Evolutionary conservation across 2,329 filamentous ascomycete species (phyloP), one percentile per base, ranked within the genome.

Genomic region (Fusarium virguliforme): DNA sequence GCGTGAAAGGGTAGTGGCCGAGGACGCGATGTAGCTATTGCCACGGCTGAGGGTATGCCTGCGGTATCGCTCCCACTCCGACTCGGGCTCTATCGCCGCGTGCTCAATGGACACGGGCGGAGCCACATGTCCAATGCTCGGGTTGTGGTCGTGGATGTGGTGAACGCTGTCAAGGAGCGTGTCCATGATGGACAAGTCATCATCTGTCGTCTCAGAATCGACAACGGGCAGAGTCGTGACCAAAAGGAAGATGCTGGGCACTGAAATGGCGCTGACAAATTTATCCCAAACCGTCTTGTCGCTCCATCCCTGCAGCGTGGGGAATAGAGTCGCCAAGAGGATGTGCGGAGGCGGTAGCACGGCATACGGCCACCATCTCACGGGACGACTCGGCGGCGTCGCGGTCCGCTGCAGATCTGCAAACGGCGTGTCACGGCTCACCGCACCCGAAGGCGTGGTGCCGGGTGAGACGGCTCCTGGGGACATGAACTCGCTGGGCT

Each of bases 211-310:
- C 43, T 88, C 87, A 1, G 88, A 88, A 75, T 98, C 95, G 6
- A 97, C 93, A 1, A 99, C 94, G 0, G 97, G 96, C 5, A 99
- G 81, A 0, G 96, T 99, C 51, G 96, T 90, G 1, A 95, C 95
- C 4, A 99, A 85, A 3, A 98, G 83, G 68, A 99, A 93, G 38
- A 99, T 94, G 74, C 92, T 97, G 1, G 95, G 93, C n/a, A 94
- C 91, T 8, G 95, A 95, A 38, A 97, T 86, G 10, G 96, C 75
- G 43, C 94, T 95, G 53, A 98, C 83, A 48, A 94, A 82, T 76
- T 93, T 94, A 75, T 95, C 95, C 90, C 91, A 94, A n/a, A 92
- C 80, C n/a, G 85, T 90, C 81, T 98, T 98, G 30, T 92, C 89
- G 46, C 81, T 84, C 94, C 95, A 99, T 28, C 88, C 90, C 70